Evolutionary conservation across 768 basidiomycete species (phyloP).

Genomic region (Dendrothele bispora): DNA sequence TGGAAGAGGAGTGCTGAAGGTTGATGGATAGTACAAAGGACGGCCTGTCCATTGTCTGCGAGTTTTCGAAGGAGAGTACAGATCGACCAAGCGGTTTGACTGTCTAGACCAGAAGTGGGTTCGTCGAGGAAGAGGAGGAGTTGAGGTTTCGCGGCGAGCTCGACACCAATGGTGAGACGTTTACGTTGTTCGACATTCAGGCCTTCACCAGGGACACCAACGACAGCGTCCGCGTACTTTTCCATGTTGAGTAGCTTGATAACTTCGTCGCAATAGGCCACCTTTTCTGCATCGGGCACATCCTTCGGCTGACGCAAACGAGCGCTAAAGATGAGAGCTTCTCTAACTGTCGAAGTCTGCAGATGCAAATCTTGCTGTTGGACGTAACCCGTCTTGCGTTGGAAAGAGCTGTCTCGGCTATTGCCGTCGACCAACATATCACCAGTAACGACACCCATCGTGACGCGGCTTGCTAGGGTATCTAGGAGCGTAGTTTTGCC

Average conservation of each 20-base stretch:
- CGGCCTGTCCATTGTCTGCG: conserved; percentile 51
- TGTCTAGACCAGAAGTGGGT: conserved; percentile 56
- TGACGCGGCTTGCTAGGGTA: conserved; percentile 46
- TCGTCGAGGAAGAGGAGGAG: conserved; percentile 58
- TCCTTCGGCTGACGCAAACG: conserved; percentile 42
- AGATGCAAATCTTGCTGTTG: conserved; percentile 49
- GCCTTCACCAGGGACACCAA: conserved; percentile 33
- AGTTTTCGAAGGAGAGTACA: conserved; percentile 48
- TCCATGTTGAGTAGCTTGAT: conserved; percentile 47
- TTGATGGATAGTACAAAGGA: conserved; percentile 46
- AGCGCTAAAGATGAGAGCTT: conserved; percentile 44
- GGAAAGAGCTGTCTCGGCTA: conserved; percentile 31
- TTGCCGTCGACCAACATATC: conserved; percentile 40
- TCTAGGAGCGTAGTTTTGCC: conserved; percentile 40
- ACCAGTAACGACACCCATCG: conserved; percentile 45
- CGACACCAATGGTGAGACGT: conserved; percentile 54
- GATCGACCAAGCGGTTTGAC: conserved; percentile 51
- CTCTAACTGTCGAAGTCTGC: conserved; percentile 47
- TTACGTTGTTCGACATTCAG: conserved; percentile 45
- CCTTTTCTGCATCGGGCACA: conserved; percentile 38
- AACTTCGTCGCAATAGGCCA: conserved; percentile 45
- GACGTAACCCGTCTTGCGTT: conserved; percentile 45
- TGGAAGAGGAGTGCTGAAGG: conserved; percentile 45
- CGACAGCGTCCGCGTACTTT: conserved; percentile 48
- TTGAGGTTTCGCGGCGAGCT: conserved; percentile 51